Evolutionary conservation across 140 eudicot genomes (phyloP), one percentile per base, ranked within the genome.

Genomic region (Erigeron philadelphicus): DNA sequence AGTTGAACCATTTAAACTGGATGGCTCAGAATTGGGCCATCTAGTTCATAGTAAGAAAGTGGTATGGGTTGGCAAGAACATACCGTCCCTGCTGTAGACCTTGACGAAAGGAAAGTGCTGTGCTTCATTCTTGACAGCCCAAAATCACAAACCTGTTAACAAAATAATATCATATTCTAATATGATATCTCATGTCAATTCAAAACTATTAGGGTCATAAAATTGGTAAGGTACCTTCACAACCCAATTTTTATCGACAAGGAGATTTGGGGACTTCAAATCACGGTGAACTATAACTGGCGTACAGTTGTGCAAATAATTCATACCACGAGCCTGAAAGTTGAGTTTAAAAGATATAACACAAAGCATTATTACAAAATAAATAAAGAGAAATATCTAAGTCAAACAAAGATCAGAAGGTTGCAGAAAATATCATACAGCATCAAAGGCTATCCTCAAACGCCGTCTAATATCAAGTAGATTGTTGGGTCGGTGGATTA

Each of bases 251-350:
- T 83, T 92, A 78, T 92, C 98, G 63, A 92, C 98, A 65, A 92
- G 96, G 52, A 92, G 95, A 79, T 92, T 92, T 49, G 98, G 98
- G 16, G 98, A 82, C 83, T 92, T 92, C 75, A 92, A 80, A 83
- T 92, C 98, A 61, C 98, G 96, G 70, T 92, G 98, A 73, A 92
- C 96, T 75, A 92, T 86, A 65, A 88, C 91, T 0, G 98, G 98
- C 9, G 88, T 72, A 87, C 96, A 86, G 61, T 84, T 92, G 80
- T 92, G 98, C 78, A 92, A 80, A 84, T 92, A 92, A 81, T 92
- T 92, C 98, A 92, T 88, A 64, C 98, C 98, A 67, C 96, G 83
- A 16, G 95, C 98, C 98, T 92, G 85, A 42, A 67, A 75, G 31
- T 63, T 42, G 10, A 74, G 57, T 9, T 53, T 15, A 15, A 67